Base-by-base conservation (phyloP, 495 filamentous ascomycete species). In the Rusavskia elegans region DNA sequence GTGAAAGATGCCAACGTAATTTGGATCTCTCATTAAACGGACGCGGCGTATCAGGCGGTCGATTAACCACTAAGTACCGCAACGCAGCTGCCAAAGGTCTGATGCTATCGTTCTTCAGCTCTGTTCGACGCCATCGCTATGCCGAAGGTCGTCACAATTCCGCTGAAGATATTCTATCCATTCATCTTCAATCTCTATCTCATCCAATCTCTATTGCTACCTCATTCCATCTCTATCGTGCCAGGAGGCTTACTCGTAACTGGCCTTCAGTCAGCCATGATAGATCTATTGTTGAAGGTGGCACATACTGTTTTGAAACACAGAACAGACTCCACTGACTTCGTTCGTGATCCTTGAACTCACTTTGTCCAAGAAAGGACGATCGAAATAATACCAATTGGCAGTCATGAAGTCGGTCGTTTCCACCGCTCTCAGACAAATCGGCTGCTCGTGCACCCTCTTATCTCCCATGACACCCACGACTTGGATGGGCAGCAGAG, bases 381-480 rank as follows among this genome's bases (percentile, higher is more conserved):
- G 71, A 16, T 80, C 71, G 57, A 83, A 84, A 21, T 72, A 68
- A 62, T 80, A 93, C 57, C 78, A 73, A 59, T 78, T 80, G 0
- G 85, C 87, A 0, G 83, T 90, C 88, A 95, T 87, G 63, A 82
- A 94, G 60, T 94, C 86, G 0, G 71, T 81, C 0, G 50, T 89
- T 51, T 71, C 70, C 6, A 93, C 83, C 0, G 88, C 87, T 39
- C 88, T 72, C 25, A 95, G 69, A 25, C 77, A 71, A 54, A 84
- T 73, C 51, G 74, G 62, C 36, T 73, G 67, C 41, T 68, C 63
- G 41, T 79, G 70, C 9, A 50, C 48, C 7, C 85, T 71, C 66
- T 82, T 76, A 59, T 90, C 85, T 14, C 87, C 86, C 73, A 81
- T 79, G 5, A 88, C 85, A 50, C 86, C 83, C 2, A 95, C 88